These are phyloP conservation scores for Arachis stenosperma DNA, from an alignment of 306 rosid genomes.

Conservation along the genomic window DNA sequence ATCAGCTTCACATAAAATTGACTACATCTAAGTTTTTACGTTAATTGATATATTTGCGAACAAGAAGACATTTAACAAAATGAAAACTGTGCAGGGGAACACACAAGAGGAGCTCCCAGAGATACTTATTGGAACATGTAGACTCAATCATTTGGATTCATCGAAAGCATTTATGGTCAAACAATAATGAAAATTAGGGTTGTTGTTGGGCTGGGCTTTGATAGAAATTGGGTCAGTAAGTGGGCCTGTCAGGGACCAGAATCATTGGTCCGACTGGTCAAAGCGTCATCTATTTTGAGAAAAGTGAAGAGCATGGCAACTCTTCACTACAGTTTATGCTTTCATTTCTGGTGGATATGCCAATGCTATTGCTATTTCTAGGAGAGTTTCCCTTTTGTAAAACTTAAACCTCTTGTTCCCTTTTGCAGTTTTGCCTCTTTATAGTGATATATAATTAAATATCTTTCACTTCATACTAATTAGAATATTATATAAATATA, in stretches of 20 bases:
- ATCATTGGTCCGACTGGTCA: background rate
- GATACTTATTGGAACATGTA: conserved; percentile 70
- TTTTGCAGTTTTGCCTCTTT: too few relatives aligned
- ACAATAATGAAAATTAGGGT: conserved; percentile 19
- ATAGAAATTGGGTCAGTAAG: background rate
- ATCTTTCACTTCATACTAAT: too few relatives aligned
- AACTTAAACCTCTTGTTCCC: too few relatives aligned
- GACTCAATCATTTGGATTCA: conserved; percentile 62
- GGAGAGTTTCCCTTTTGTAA: too few relatives aligned
- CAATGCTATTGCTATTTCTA: too few relatives aligned
- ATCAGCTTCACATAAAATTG: too few relatives aligned
- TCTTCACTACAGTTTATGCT: background rate
- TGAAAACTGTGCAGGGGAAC: conserved; percentile 53
- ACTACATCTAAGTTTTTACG: too few relatives aligned
- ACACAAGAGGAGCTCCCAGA: conserved; percentile 76
- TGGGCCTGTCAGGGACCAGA: background rate
- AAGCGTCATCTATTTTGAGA: too few relatives aligned
- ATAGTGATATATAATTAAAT: too few relatives aligned
- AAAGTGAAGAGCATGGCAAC: background rate
- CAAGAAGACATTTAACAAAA: too few relatives aligned
- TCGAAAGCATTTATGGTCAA: conserved; percentile 49
- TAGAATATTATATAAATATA: too few relatives aligned
- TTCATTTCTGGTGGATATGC: background rate
- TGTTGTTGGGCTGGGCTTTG: background rate
- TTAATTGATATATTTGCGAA: background rate